A percentile compares a stretch with the other conserved stretches of the same genome.
These are phyloP conservation scores for Fraxinus dipetala DNA, from an alignment of 305 asterid species.

Conservation along the genomic window DNA sequence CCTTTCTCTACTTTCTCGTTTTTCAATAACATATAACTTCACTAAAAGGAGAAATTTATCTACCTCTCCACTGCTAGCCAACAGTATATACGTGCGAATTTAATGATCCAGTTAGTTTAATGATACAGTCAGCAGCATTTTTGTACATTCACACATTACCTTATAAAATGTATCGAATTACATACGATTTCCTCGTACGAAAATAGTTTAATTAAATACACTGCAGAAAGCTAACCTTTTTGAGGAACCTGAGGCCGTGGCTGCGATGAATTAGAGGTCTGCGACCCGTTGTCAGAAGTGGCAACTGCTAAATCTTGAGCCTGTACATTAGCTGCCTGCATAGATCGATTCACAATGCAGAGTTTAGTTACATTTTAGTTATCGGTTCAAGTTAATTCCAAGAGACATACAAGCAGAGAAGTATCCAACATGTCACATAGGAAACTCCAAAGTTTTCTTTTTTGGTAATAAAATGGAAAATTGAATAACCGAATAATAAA, in stretches of 20 bases:
- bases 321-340: constrained; percentile 17
- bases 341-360: not conserved
- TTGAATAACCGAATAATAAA: not conserved
- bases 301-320: constrained; percentile 21
- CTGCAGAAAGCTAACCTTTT: constrained; percentile 15
- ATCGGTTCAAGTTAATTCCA: not conserved
- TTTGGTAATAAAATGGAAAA: not conserved
- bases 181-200: not conserved
- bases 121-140: not conserved
- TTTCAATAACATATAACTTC: not conserved
- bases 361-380: not conserved
- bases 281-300: constrained; percentile 17
- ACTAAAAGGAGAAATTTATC: not conserved
- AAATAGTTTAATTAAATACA: not conserved
- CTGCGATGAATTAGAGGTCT: constrained; percentile 12
- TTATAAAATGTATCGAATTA: not conserved
- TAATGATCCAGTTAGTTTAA: not conserved
- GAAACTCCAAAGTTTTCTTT: not conserved
- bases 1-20: not conserved
- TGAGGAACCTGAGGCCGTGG: constrained; percentile 17
- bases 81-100: not conserved
- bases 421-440: not conserved
- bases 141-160: not conserved
- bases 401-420: not conserved
- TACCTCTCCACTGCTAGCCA: not conserved